Conservation (phyloP, 331 rosid species). For the Cydonia oblonga region DNA sequence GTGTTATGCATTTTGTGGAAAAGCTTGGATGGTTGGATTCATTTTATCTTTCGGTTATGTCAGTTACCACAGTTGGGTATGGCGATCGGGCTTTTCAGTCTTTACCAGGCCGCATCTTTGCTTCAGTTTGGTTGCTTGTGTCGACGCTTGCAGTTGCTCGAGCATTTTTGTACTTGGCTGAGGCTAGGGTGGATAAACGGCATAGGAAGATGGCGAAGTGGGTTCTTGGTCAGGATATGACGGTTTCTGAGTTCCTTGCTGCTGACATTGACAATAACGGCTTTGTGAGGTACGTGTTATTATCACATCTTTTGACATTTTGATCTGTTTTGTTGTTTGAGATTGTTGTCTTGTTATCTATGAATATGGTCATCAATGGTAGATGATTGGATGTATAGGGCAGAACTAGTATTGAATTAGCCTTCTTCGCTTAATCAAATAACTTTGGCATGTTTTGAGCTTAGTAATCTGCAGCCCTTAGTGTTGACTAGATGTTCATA, state of each 20-base stretch:
- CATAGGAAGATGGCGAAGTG: conserved; percentile 91
- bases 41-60: conserved; percentile 92
- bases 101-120: conserved; percentile 69
- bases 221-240: conserved; percentile 97
- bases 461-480: no score
- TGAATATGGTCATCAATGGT: background rate
- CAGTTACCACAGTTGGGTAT: conserved; percentile 94
- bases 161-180: conserved; percentile 84
- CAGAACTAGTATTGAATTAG: no score
- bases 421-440: no score
- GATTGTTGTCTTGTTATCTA: background rate
- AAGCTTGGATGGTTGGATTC: conserved; percentile 82
- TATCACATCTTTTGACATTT: background rate
- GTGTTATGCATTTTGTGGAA: conserved; percentile 81
- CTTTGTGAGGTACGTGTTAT: conserved; percentile 60
- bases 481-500: no score
- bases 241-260: conserved; percentile 82
- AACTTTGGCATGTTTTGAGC: no score
- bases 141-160: conserved; percentile 90
- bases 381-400: no score
- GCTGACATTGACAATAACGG: conserved; percentile 94
- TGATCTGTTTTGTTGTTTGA: background rate
- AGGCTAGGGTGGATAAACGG: conserved; percentile 94
- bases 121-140: conserved; percentile 88
- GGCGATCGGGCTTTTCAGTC: conserved; percentile 79